Conservation (phyloP, 202 grass and related monocot species). For the Miscanthus sacchariflorus region DNA sequence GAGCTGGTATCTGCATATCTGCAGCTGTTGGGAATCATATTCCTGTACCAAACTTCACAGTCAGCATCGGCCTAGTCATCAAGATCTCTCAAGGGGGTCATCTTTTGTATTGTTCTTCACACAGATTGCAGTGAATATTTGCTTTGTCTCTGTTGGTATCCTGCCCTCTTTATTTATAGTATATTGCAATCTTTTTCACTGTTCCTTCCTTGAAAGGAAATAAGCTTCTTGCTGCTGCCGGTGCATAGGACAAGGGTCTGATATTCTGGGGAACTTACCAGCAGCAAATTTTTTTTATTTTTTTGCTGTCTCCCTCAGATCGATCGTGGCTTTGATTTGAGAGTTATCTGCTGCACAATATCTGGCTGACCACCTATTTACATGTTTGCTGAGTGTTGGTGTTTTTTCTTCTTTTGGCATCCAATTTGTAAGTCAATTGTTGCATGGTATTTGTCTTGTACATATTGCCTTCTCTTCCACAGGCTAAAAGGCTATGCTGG, state of each 20-base stretch:
- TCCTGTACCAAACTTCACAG: constrained; percentile 3
- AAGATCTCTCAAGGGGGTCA: not conserved
- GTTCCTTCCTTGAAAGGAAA: constrained; percentile 13
- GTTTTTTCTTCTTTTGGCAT: not conserved
- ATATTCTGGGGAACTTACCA: not conserved
- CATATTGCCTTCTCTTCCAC: not conserved
- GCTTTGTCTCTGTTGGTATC: constrained; percentile 7
- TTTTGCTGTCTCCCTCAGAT: not conserved
- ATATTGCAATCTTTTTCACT: not conserved
- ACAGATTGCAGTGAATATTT: constrained; percentile 30
- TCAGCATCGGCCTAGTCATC: not conserved
- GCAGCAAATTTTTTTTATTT: not conserved
- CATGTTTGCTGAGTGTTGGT: not conserved
- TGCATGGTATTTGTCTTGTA: not conserved
- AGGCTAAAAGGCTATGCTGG: not conserved
- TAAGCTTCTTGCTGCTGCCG: not conserved
- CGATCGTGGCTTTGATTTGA: not conserved
- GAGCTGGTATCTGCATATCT: constrained; percentile 12
- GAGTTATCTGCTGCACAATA: not conserved
- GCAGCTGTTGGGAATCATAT: constrained; percentile 27
- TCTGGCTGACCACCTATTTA: not conserved
- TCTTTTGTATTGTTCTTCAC: constrained; percentile 24
- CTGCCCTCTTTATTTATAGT: not conserved
- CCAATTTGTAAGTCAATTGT: constrained; percentile 7
- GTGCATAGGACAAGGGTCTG: not conserved